Percentiles rank a stretch among this genome's conserved stretches.
Conservation (phyloP, 148 eudicot species). For the Simmondsia chinensis region DNA sequence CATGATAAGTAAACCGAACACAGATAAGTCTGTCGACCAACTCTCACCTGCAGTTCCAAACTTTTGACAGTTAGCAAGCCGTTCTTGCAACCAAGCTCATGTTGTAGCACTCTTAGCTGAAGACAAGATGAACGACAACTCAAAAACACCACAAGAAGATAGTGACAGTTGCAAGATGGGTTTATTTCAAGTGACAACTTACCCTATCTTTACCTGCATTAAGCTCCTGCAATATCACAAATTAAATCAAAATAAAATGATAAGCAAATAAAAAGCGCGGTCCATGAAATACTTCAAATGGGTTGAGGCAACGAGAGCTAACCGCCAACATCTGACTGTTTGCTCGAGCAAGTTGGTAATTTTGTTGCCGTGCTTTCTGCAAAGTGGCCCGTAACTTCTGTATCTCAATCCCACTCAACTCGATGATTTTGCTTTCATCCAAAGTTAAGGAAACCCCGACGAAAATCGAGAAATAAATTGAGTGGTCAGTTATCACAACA, state of each 20-base stretch:
- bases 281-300: too few relatives aligned
- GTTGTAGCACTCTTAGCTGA: slow-evolving; percentile 55
- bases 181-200: slow-evolving; percentile 6
- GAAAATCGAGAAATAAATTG: too few relatives aligned
- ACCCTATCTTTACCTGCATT: slow-evolving; percentile 54
- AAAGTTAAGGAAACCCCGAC: slow-evolving; percentile 8
- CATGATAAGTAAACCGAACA: too few relatives aligned
- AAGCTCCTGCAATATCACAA: slow-evolving; percentile 41
- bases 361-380: slow-evolving; percentile 49
- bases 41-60: slow-evolving; percentile 30
- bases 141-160: too few relatives aligned
- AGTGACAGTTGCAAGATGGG: too few relatives aligned
- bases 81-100: slow-evolving; percentile 48
- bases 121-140: too few relatives aligned
- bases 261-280: too few relatives aligned
- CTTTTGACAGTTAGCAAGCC: slow-evolving; percentile 43
- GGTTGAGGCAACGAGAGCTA: too few relatives aligned
- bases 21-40: too few relatives aligned
- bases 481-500: too few relatives aligned
- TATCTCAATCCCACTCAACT: slow-evolving; percentile 39
- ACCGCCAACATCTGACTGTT: slow-evolving; percentile 61
- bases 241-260: neutral
- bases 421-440: slow-evolving; percentile 42
- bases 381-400: slow-evolving; percentile 26
- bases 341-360: slow-evolving; percentile 61